Evolutionary conservation across 306 rosid species (phyloP).

Genomic region (Vigna hirtella): DNA sequence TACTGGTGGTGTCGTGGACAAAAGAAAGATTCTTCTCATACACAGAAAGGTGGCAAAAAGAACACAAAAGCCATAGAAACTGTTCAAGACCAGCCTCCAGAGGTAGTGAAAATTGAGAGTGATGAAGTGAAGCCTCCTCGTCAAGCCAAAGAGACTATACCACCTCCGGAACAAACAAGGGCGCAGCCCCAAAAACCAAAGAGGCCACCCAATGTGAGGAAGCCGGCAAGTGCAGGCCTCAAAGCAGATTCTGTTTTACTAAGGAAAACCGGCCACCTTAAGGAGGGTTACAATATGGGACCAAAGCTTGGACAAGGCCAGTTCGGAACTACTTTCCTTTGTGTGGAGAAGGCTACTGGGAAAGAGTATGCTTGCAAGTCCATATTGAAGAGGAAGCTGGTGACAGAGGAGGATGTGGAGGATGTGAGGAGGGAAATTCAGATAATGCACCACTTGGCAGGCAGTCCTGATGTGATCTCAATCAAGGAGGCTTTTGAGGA

Average conservation of each 20-base stretch:
- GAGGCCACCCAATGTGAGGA: conserved; percentile 58
- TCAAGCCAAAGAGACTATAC: conserved; percentile 27
- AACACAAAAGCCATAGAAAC: conserved; percentile 7
- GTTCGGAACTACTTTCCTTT: conserved; percentile 80
- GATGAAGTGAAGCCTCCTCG: conserved; percentile 43
- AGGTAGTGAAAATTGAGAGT: conserved; percentile 51
- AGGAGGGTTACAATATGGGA: conserved; percentile 68
- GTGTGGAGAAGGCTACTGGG: conserved; percentile 73
- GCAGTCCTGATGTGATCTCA: conserved; percentile 59
- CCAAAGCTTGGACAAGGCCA: conserved; percentile 84
- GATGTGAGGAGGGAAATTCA: conserved; percentile 95
- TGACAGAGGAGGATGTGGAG: conserved; percentile 71
- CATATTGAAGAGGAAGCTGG: conserved; percentile 73
- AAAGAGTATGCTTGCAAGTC: conserved; percentile 89
- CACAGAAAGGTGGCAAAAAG: conserved; percentile 6
- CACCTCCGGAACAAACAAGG: neutral
- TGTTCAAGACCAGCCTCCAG: conserved; percentile 63
- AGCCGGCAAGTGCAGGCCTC: conserved; percentile 70
- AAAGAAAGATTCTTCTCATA: conserved; percentile 32
- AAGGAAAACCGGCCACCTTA: conserved; percentile 71
- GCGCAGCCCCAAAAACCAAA: conserved; percentile 38
- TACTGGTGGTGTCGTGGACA: conserved; percentile 57
- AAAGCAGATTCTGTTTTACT: conserved; percentile 65
- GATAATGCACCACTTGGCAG: conserved; percentile 90
- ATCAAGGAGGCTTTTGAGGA: conserved; percentile 89